These are phyloP conservation scores for Pleurozium schreberi DNA, from an alignment of 225 moss, liverwort and hornwort genomes.

Conservation along the genomic window DNA sequence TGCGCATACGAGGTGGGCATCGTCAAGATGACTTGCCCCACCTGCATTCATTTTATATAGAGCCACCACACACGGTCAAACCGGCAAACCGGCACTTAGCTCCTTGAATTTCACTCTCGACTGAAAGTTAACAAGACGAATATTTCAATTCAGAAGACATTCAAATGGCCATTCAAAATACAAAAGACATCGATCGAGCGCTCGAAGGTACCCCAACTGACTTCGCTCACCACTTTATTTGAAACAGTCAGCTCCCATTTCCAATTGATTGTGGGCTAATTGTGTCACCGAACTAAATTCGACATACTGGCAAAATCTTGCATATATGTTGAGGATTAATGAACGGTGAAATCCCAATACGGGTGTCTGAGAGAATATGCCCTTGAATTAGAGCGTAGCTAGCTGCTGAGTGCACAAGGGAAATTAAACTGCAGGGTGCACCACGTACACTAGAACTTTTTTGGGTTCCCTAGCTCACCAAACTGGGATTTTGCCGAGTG, in stretches of 20 bases:
- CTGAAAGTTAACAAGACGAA: neutral
- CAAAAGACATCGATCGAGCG: neutral
- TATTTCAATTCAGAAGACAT: neutral
- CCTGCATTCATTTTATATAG: neutral
- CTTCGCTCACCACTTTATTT: neutral
- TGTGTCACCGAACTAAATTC: neutral
- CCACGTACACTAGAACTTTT: neutral
- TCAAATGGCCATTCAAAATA: neutral
- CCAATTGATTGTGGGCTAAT: neutral
- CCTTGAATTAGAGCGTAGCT: too few species aligned
- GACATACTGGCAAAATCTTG: neutral
- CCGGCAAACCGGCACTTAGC: too few species aligned
- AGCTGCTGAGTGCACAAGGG: neutral
- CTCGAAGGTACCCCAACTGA: neutral
- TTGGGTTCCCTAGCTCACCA: too few species aligned
- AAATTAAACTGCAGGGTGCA: neutral
- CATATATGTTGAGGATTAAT: too few species aligned
- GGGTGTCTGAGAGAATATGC: neutral
- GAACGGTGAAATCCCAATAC: neutral
- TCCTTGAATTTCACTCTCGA: neutral
- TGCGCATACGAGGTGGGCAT: slow-evolving; percentile 50
- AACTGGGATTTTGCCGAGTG: too few species aligned
- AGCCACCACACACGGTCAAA: neutral
- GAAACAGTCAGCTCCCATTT: neutral
- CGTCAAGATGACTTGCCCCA: slow-evolving; percentile 42